A percentile compares a stretch with the other conserved stretches of the same genome.
phyloP scores from a whole-genome alignment of 2,329 filamentous ascomycete genomes.

The Eutypa lata region DNA sequence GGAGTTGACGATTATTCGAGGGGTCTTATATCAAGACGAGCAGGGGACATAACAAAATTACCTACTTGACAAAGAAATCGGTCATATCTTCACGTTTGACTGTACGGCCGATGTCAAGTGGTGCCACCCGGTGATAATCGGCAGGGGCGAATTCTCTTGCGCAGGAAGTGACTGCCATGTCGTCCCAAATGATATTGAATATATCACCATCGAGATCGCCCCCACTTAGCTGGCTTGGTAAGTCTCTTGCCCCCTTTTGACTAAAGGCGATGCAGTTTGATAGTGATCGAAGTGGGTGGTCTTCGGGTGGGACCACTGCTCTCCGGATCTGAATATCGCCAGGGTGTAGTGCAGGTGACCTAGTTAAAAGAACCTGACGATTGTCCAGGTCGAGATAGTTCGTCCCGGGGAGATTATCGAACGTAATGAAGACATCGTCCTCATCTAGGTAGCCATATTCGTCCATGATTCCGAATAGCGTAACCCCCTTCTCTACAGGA shows the following conservation, averaged over 20 bases:
- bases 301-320: constrained; percentile 57
- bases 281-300: constrained; percentile 59
- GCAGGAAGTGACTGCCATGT: constrained; percentile 39
- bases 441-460: constrained; percentile 68
- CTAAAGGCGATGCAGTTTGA: constrained; percentile 79
- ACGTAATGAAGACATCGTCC: constrained; percentile 65
- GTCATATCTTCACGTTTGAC: constrained; percentile 68
- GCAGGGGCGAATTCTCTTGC: constrained; percentile 51
- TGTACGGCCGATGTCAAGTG: constrained; percentile 56
- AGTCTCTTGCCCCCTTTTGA: constrained; percentile 64
- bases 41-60: constrained; percentile 63
- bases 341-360: constrained; percentile 78
- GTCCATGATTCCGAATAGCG: constrained; percentile 80
- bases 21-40: no score
- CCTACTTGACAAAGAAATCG: constrained; percentile 69
- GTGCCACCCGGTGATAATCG: constrained; percentile 61
- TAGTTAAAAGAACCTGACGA: constrained; percentile 61
- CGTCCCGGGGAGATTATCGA: constrained; percentile 35
- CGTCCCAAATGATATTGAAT: constrained; percentile 77
- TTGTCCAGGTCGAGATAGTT: constrained; percentile 30
- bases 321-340: constrained; percentile 70
- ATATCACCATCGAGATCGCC: constrained; percentile 83
- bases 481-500: constrained; percentile 66
- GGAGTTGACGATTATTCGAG: not conserved
- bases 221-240: constrained; percentile 75